A percentile compares a stretch with the other conserved stretches of the same genome.
Conservation (phyloP, 1,284 basidiomycete genomes). For the Papiliotrema fonsecae region DNA sequence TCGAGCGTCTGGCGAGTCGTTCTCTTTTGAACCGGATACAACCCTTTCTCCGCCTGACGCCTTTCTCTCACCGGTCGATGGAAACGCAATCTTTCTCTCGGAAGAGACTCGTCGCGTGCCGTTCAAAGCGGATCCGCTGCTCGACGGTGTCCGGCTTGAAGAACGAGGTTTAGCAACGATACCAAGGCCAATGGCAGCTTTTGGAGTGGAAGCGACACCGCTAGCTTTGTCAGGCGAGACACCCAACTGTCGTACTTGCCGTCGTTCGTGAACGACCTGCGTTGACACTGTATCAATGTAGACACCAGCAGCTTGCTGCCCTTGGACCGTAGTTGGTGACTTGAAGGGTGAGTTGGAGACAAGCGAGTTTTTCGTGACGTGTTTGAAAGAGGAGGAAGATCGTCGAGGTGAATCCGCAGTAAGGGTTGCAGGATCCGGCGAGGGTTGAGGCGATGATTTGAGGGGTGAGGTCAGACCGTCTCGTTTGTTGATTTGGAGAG, state of each 20-base stretch:
- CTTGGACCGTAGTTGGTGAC: conserved; percentile 34
- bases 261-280: conserved; percentile 37
- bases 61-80: conserved; percentile 13
- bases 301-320: conserved; percentile 22
- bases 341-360: conserved; percentile 89
- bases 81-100: conserved; percentile 30
- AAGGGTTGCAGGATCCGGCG: conserved; percentile 38
- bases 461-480: conserved; percentile 21
- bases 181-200: conserved; percentile 40
- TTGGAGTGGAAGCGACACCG: conserved; percentile 33
- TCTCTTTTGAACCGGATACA: conserved; percentile 52
- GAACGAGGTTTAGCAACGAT: conserved; percentile 15
- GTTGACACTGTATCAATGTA: conserved; percentile 8
- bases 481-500: conserved; percentile 46
- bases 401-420: conserved; percentile 55
- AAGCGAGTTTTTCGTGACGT: conserved; percentile 71
- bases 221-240: conserved; percentile 27
- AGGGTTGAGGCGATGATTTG: conserved; percentile 16
- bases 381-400: conserved; percentile 74
- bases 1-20: conserved; percentile 57
- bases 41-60: conserved; percentile 17
- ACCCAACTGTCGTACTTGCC: conserved; percentile 23
- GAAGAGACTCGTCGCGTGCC: conserved; percentile 37
- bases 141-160: conserved; percentile 7
- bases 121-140: conserved; percentile 18